Base-by-base conservation (phyloP, 2,329 filamentous ascomycete genomes). In the Cladophialophora yegresii region DNA sequence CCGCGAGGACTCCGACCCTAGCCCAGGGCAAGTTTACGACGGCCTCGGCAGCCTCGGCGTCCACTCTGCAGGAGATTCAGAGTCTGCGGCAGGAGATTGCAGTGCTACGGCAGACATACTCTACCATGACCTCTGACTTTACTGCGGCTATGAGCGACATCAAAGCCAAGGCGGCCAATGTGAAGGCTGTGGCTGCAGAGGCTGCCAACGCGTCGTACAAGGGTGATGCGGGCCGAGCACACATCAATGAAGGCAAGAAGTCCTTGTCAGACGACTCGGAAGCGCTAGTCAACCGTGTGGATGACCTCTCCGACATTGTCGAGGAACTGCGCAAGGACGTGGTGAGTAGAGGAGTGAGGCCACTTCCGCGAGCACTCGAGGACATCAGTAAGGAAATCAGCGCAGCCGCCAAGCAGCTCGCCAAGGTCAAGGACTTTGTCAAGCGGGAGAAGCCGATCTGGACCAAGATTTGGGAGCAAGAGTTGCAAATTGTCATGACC, bases 391-490 rank as follows among this genome's bases (percentile, higher is more conserved):
- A 95, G 78, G 93, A 98, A 72, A 92, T 99, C 67, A 87, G 88
- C 55, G 79, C 83, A 61, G 87, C 95, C 33, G 90, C 88, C 55
- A 89, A 92, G 73, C 93, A 97, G 73, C 86, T 99, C 67, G 95
- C 91, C 84, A 93, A 91, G 79, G 89, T 99, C 84, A 91, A 96
- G 75, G 93, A 96, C 16, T 96, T 90, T 80, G 85, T 99, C 79
- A 89, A 88, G 72, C 86, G 87, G 54, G 95, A 99, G 83, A 96
- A 96, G 77, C 95, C 95, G 0, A 83, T 97, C 63, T 99, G 95
- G 93, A 97, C 92, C 61, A 97, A 97, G 85, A 96, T 98, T 69
- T 99, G 95, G 95, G 93, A 98, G 84, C 93, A 96, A 78, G 93
- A 98, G 77, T 82, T 99, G 53, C 92, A 98, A 77, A 89, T 93